Evolutionary conservation across 495 filamentous ascomycete species (phyloP), one percentile per base, ranked within the genome.

Genomic region (Neurospora sublineolata): DNA sequence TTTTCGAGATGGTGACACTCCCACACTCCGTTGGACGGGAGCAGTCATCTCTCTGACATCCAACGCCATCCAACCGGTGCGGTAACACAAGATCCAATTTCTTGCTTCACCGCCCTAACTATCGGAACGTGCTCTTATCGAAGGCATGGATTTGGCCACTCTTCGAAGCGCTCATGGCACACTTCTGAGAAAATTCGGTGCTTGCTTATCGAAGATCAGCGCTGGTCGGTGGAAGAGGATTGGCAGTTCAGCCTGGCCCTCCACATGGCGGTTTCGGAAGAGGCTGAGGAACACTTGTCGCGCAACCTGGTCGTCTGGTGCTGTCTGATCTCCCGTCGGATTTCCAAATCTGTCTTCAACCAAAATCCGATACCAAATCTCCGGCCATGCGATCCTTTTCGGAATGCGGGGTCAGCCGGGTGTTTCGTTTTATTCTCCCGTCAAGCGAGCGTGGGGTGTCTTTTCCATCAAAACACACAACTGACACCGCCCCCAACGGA

Each of bases 331-430:
- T 37, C 39, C 38, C 68, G 18, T 37, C 68, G 37, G 3, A 30
- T 70, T 33, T 70, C 69, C 69, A 46, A 41, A 41, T 37, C 30
- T n/a, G 30, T 37, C 40, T 44, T 58, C 39, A 30, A 37, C 7
- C 69, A 41, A 60, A 46, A 20, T 36, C 33, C 33, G 33, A 36
- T 36, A 36, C 33, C 33, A 36, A 36, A 36, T 36, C 41, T 33
- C 27, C 40, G 27, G 38, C 69, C 27, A 70, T 70, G 18, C 69
- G 37, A 58, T 33, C 7, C 41, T 14, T 30, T 58, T 58, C 37
- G 30, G 41, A 70, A 70, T 70, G 69, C 69, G 69, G 69, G 69
- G 69, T 70, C 46, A 41, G 39, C 52, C 52, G 52, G 27, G 27
- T 64, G 16, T 60, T 37, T 70, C 46, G 69, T 60, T 58, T 70